Base-by-base conservation (phyloP, 805 yeast genomes). In the Metschnikowia dekortorum region DNA sequence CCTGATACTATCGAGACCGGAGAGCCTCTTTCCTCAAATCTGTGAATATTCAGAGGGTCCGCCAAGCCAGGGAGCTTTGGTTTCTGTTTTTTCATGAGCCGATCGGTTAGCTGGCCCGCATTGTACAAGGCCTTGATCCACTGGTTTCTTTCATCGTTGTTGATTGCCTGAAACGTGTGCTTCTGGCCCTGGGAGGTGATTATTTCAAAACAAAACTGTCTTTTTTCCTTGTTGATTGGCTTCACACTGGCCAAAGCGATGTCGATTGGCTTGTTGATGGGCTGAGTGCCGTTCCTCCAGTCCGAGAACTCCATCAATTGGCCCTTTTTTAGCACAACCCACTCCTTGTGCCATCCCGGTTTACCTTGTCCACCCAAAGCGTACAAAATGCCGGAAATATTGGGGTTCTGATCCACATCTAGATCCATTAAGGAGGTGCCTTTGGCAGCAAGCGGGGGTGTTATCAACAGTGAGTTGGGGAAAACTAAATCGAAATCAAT, bases 311-410 rank as follows among this genome's bases (percentile, higher is more conserved):
- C 94, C 40, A 75, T 73, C 39, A 89, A 68, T 51, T 75, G 78
- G 2, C 92, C 90, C n/a, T 81, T 79, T 11, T 79, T 76, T 45
- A 89, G 70, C 0, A 83, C 87, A 0, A 89, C 87, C 91, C 96
- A 87, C 63, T 85, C 90, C 60, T 88, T 89, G 64, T 89, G 95
- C 97, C 96, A 90, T 3, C 86, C 85, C 22, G 73, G 79, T 52
- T 79, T 79, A 0, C 83, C 82, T 50, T 79, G 81, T 0, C 85
- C 85, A 0, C 84, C 83, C 35, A 79, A 68, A 1, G 81, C 74
- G 59, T 78, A 82, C n/a, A 83, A 61, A 10, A 82, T 73, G 0
- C 86, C 87, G 6, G 71, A 61, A 48, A 67, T 64, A 39, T 68
- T 70, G 6, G 70, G 60, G 36, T 61, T 62, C 39, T 63, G 66